These are phyloP conservation scores for Pseudozyma thailandica DNA, from an alignment of 1,284 basidiomycete genomes.

Conservation along the genomic window DNA sequence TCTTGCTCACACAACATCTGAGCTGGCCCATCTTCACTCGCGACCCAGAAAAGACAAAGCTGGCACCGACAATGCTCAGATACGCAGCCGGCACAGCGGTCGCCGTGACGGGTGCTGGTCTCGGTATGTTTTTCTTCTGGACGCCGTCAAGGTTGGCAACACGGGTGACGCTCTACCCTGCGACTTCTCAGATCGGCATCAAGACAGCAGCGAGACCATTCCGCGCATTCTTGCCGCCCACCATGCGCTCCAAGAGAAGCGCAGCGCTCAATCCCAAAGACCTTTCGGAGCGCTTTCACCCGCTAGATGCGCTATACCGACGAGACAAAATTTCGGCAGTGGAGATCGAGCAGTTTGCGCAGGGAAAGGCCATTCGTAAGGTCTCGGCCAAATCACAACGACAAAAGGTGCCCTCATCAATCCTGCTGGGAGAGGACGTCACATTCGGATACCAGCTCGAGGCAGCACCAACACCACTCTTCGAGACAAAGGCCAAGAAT, in stretches of 20 bases:
- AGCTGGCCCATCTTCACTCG: constrained; percentile 46
- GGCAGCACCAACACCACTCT: constrained; percentile 36
- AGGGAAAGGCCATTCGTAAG: constrained; percentile 31
- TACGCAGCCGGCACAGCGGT: constrained; percentile 28
- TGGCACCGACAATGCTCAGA: constrained; percentile 33
- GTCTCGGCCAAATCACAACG: constrained; percentile 16
- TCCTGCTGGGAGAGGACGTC: constrained; percentile 39
- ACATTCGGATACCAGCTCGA: constrained; percentile 49
- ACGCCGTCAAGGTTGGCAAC: constrained; percentile 46
- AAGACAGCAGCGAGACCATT: constrained; percentile 31
- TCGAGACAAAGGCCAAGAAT: constrained; percentile 35
- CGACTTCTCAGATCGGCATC: constrained; percentile 34
- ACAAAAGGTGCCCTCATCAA: constrained; percentile 37
- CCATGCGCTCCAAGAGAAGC: constrained; percentile 24
- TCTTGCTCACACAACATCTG: constrained; percentile 45
- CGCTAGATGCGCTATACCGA: constrained; percentile 28
- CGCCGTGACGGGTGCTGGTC: constrained; percentile 20
- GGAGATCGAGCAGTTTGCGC: constrained; percentile 31
- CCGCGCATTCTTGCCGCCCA: constrained; percentile 25
- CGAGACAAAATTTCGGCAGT: constrained; percentile 40
- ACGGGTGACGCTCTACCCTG: constrained; percentile 49
- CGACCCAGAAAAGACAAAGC: constrained; percentile 41
- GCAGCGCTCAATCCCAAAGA: constrained; percentile 35
- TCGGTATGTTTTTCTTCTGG: constrained; percentile 48
- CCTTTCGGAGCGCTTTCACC: constrained; percentile 29